Evolutionary conservation across 495 filamentous ascomycete species (phyloP), one percentile per base, ranked within the genome.

Genomic region (Aspergillus saccharolyticus): DNA sequence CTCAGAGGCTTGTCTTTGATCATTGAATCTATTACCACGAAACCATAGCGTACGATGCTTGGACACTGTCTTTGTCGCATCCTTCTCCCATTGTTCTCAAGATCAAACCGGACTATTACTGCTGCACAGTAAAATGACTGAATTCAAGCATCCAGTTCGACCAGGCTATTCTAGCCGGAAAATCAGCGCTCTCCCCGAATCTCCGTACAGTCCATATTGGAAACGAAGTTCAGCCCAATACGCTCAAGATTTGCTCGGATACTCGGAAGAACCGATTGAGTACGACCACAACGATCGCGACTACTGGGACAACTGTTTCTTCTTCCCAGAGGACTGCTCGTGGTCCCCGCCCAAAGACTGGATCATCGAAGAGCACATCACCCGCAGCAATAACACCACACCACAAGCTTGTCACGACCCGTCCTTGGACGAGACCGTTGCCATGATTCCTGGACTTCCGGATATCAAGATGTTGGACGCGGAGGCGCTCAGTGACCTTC

Each of bases 401-500:
- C 28, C 46, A 12, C 53, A 49, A 12, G 53, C 52, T 22, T 58
- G 60, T 49, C 57, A 58, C 56, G 56, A 53, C 4, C 51, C 43
- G 51, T 49, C 56, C 52, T 17, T 17, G 42, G 53, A 55, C 24
- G 39, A 49, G 48, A 49, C 59, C 67, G 65, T 68, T 71, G 71
- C 30, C 60, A 78, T 78, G 75, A 76, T 76, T 55, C 75, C 75
- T 55, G 73, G 72, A 25, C 72, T 78, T 28, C 75, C 75, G 18
- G 74, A 78, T 62, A 77, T 78, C 46, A 76, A 75, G 47, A 78
- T 78, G 75, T 61, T 78, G 14, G 74, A 78, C 63, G 70, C 74
- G 21, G 75, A 77, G 67, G 75, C 74, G 52, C 67, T 78, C 28
- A 67, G 74, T 43, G 75, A 77, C 55, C 65, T 78, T 19, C 60